A percentile compares a stretch with the other conserved stretches of the same genome.
phyloP scores from a whole-genome alignment of 1,284 basidiomycete genomes.

The Malassezia pachydermatis region DNA sequence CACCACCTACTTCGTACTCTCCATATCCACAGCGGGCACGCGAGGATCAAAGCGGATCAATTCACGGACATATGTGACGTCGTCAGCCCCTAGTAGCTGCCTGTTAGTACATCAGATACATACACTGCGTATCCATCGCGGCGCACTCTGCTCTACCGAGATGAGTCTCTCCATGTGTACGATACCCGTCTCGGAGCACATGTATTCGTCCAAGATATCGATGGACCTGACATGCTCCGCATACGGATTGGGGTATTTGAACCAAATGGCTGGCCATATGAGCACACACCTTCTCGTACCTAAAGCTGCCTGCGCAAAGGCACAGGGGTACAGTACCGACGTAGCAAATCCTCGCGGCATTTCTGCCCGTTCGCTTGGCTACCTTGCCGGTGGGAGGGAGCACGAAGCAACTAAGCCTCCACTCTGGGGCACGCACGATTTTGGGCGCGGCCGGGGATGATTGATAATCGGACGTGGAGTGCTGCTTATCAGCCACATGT shows the following conservation, averaged over 20 bases:
- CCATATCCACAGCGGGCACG: slow-evolving; percentile 1
- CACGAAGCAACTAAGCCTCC: too few species aligned
- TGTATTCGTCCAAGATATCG: slow-evolving; percentile 17
- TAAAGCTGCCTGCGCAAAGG: slow-evolving; percentile 14
- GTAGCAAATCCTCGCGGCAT: slow-evolving; percentile 14
- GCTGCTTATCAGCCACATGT: too few species aligned
- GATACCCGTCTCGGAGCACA: slow-evolving; percentile 14
- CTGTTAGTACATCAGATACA: background rate
- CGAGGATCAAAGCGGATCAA: slow-evolving; percentile 11
- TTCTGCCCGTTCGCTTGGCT: background rate
- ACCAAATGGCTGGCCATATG: slow-evolving; percentile 17
- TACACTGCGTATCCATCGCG: slow-evolving; percentile 16
- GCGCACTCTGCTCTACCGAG: slow-evolving; percentile 13
- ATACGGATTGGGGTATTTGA: slow-evolving; percentile 21
- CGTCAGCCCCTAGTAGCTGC: slow-evolving; percentile 4
- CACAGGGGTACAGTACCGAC: slow-evolving; percentile 10
- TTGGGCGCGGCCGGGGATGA: too few species aligned
- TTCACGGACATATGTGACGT: slow-evolving; percentile 8
- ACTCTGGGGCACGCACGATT: too few species aligned
- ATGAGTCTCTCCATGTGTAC: slow-evolving; percentile 19
- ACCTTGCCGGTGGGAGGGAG: too few species aligned
- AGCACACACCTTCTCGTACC: slow-evolving; percentile 3
- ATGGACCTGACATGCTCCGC: slow-evolving; percentile 18
- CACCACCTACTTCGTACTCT: slow-evolving; percentile 12
- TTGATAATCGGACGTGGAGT: too few species aligned